phyloP scores from a whole-genome alignment of 768 basidiomycete genomes.

The Epithele typhae region DNA sequence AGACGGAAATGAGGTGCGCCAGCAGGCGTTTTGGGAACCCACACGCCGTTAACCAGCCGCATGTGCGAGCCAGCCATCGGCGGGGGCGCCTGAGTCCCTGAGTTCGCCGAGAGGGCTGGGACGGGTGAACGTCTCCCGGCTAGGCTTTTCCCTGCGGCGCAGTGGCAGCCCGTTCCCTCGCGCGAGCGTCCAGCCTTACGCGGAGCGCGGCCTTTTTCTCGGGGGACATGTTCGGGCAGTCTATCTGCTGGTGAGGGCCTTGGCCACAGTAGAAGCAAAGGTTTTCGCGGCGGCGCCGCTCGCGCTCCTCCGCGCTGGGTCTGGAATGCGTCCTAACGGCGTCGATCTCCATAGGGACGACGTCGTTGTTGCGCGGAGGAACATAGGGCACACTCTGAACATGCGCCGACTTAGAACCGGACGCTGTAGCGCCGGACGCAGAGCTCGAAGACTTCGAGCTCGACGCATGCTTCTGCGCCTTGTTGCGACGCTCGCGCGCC shows the following conservation, averaged over 20 bases:
- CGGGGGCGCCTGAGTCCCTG: constrained; percentile 3
- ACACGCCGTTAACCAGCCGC: constrained; percentile 2
- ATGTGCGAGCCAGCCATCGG: background rate
- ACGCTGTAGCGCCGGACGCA: too few relatives aligned
- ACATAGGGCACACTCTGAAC: too few relatives aligned
- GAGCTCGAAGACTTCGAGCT: too few relatives aligned
- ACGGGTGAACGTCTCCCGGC: constrained; percentile 15
- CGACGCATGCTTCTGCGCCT: too few relatives aligned
- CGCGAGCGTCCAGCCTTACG: background rate
- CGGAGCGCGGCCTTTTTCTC: constrained; percentile 10
- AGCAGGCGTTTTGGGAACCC: constrained; percentile 5
- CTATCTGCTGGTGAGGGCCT: constrained; percentile 23
- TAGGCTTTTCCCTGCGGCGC: constrained; percentile 21
- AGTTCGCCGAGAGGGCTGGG: constrained; percentile 18
- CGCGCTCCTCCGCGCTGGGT: constrained; percentile 25
- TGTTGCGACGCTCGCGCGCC: too few relatives aligned
- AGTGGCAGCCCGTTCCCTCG: background rate
- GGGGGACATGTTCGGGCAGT: constrained; percentile 26
- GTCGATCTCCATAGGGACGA: constrained; percentile 18
- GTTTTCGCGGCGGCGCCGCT: constrained; percentile 19
- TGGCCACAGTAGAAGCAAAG: constrained; percentile 36
- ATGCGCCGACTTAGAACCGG: too few relatives aligned
- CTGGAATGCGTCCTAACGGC: constrained; percentile 21
- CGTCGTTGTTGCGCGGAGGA: background rate
- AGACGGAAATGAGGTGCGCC: constrained; percentile 8